These are phyloP conservation scores for Paulownia fortunei DNA, from an alignment of 257 asterid genomes.

Conservation along the genomic window DNA sequence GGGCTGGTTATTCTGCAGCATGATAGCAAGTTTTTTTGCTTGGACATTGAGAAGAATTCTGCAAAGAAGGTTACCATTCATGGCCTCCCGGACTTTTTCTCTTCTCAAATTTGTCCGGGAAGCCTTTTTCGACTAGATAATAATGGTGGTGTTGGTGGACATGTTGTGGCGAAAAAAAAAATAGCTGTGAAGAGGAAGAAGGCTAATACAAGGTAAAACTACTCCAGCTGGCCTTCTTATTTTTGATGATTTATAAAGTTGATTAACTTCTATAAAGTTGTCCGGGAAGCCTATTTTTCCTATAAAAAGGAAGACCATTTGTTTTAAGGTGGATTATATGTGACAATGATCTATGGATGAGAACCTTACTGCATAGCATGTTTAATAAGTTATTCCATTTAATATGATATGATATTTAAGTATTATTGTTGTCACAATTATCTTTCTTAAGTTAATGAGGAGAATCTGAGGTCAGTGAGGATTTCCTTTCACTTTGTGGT, in stretches of 20 bases:
- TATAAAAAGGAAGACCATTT: no score
- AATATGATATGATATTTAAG: not conserved
- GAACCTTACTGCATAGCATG: not conserved
- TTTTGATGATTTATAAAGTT: not conserved
- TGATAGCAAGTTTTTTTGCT: not conserved
- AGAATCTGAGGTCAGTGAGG: no score
- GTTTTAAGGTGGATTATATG: no score
- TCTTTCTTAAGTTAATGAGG: not conserved
- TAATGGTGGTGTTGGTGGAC: not conserved
- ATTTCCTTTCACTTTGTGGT: no score
- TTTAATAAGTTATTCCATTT: not conserved
- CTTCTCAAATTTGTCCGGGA: not conserved
- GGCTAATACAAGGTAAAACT: not conserved
- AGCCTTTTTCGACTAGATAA: constrained; percentile 19
- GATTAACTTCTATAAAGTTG: not conserved
- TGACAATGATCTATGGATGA: not conserved
- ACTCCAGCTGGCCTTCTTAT: not conserved
- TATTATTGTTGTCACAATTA: not conserved
- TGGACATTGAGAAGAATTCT: not conserved
- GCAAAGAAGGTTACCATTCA: not conserved
- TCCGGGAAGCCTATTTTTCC: no score
- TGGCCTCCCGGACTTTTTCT: not conserved
- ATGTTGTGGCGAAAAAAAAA: not conserved
- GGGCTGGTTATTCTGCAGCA: constrained; percentile 18
- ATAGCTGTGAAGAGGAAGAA: not conserved